phyloP scores from a whole-genome alignment of 495 filamentous ascomycete species.

The Neurospora sublineolata region DNA sequence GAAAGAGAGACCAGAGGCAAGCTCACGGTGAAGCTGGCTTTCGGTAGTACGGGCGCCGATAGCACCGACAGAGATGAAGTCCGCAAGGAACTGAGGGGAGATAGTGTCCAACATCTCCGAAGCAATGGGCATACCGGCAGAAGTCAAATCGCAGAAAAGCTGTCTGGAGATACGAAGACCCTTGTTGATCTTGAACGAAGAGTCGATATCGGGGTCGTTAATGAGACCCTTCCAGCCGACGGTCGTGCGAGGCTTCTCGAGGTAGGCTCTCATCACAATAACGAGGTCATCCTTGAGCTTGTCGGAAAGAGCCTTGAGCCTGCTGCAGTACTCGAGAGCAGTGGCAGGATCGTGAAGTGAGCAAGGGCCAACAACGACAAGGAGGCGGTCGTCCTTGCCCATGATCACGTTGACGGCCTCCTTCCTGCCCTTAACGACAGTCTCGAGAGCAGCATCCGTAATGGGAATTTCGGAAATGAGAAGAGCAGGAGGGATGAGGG shows the following conservation, averaged over 20 bases:
- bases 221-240: conserved; percentile 99
- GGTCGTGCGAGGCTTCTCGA: conserved; percentile 98
- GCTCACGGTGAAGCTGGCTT: conserved; percentile 86
- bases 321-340: conserved; percentile 75
- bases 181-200: conserved; percentile 98
- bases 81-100: conserved; percentile 87
- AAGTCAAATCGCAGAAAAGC: conserved; percentile 83
- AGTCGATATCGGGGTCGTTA: conserved; percentile 96
- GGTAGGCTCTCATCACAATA: conserved; percentile 96
- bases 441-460: conserved; percentile 47
- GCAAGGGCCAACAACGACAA: conserved; percentile 92
- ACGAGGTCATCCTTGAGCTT: conserved; percentile 73
- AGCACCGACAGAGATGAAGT: conserved; percentile 88
- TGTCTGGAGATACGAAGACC: conserved; percentile 78
- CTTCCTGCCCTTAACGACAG: conserved; percentile 71
- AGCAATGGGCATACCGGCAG: conserved; percentile 80
- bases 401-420: conserved; percentile 79
- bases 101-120: conserved; percentile 98
- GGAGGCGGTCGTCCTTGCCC: conserved; percentile 66
- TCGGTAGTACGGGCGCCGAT: conserved; percentile 97
- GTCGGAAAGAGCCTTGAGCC: conserved; percentile 60
- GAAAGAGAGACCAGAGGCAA: conserved; percentile 95
- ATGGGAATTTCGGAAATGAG: conserved; percentile 83
- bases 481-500: conserved; percentile 79
- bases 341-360: conserved; percentile 89